Conservation (phyloP, 139 green algal genomes). For the Diplosphaera chodatii region DNA sequence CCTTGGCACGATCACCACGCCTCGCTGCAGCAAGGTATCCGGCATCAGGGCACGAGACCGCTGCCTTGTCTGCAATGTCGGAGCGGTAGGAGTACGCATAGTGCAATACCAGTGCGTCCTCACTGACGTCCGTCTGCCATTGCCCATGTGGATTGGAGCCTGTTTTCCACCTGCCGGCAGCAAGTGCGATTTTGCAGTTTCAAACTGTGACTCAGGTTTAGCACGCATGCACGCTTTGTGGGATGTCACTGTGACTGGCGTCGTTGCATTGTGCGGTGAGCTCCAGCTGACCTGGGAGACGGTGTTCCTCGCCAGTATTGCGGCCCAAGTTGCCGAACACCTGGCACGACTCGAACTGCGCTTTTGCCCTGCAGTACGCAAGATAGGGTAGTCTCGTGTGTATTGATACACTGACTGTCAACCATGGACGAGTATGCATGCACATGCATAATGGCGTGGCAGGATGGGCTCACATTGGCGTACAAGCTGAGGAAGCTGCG, state of each 20-base stretch:
- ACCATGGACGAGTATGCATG: too few relatives aligned
- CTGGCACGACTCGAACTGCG: constrained; percentile 30
- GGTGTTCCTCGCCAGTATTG: constrained; percentile 26
- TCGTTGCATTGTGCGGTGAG: too few relatives aligned
- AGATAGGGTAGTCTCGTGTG: too few relatives aligned
- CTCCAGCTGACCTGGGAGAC: constrained; percentile 17
- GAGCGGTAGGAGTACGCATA: constrained; percentile 23
- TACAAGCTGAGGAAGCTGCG: constrained; percentile 42
- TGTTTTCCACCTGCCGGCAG: not conserved
- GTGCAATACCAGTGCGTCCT: constrained; percentile 26
- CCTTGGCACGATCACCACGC: constrained; percentile 7
- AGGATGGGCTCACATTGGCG: constrained; percentile 27
- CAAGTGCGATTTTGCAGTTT: too few relatives aligned
- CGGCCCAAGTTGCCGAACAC: constrained; percentile 16
- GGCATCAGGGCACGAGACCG: constrained; percentile 18
- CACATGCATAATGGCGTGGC: too few relatives aligned
- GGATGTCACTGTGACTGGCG: too few relatives aligned
- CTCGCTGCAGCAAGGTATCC: constrained; percentile 4
- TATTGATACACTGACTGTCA: too few relatives aligned
- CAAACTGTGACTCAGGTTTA: too few relatives aligned
- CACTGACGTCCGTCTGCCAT: constrained; percentile 18
- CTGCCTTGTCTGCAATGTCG: constrained; percentile 31
- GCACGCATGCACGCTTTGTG: too few relatives aligned
- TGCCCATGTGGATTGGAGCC: constrained; percentile 8
- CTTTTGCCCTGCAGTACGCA: constrained; percentile 25